Evolutionary conservation across 257 asterid genomes (phyloP), one percentile per base, ranked within the genome.

Genomic region (Gentiana dahurica): DNA sequence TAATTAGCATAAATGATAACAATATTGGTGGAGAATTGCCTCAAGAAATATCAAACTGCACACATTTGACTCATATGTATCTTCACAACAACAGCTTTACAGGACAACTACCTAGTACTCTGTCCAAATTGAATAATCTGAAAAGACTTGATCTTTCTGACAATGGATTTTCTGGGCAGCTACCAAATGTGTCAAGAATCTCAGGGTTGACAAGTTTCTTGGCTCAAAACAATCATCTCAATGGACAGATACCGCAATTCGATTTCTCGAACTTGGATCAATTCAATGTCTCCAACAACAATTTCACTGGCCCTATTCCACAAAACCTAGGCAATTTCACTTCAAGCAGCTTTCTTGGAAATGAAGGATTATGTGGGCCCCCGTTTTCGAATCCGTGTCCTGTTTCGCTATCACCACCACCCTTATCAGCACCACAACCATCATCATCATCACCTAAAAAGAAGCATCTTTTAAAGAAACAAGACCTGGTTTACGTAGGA

Each of bases 251-350:
- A 54, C 89, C 96, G 0, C 33, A 41, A 1, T 79, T 87, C 11
- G 75, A 75, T 55, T 82, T 82, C 79, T 69, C 85, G 13, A 73
- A 75, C 57, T 81, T 87, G 8, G 67, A 45, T 0, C 77, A 68
- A 1, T 87, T 87, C 65, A 82, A 87, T 60, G 93, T 84, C 32
- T 84, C 96, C 5, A 56, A 71, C 75, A 87, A 84, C 67, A 71
- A 70, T 45, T 74, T 87, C 64, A 64, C 62, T 34, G 96, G 95
- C 8, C 70, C 65, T 4, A 44, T 82, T 60, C 89, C 96, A 72
- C 71, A 68, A 58, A 56, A 62, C 32, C 62, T 70, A 32, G 82
- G 66, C 15, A 59, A 58, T 54, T 77, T 87, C 49, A 36, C 57
- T 1, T 61, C 50, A 12, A 67, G 75, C 13, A 78, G 87, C 63